phyloP scores from a whole-genome alignment of 192 early-diverging fungal species.

The Glomus cerebriforme region DNA sequence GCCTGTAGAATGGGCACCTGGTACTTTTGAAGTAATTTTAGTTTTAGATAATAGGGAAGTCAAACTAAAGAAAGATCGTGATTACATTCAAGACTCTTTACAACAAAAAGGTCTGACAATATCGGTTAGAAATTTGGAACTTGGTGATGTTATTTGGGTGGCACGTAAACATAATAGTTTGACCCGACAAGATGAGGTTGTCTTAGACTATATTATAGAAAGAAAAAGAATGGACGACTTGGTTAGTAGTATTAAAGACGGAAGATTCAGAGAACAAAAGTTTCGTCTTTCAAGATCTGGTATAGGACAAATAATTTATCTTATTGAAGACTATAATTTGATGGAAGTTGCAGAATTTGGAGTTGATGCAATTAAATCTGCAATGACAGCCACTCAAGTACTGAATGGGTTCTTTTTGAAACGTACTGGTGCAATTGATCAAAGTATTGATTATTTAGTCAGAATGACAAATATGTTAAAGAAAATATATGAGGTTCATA shows the following conservation, averaged over 20 bases:
- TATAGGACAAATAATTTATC: slow-evolving; percentile 76
- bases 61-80: slow-evolving; percentile 63
- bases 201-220: slow-evolving; percentile 86
- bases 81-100: slow-evolving; percentile 72
- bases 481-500: slow-evolving; percentile 53
- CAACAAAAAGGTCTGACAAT: slow-evolving; percentile 55
- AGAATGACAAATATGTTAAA: slow-evolving; percentile 61
- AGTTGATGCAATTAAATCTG: slow-evolving; percentile 65
- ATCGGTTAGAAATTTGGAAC: slow-evolving; percentile 62
- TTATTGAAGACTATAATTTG: slow-evolving; percentile 79
- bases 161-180: slow-evolving; percentile 49
- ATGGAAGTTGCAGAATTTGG: slow-evolving; percentile 66
- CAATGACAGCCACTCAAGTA: slow-evolving; percentile 75
- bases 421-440: slow-evolving; percentile 70
- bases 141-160: slow-evolving; percentile 93
- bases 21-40: slow-evolving; percentile 67
- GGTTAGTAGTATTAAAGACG: slow-evolving; percentile 88
- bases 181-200: slow-evolving; percentile 60
- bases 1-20: slow-evolving; percentile 37
- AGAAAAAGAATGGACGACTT: slow-evolving; percentile 95
- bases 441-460: slow-evolving; percentile 79
- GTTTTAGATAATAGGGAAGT: slow-evolving; percentile 88
- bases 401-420: slow-evolving; percentile 84
- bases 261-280: slow-evolving; percentile 92
- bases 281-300: slow-evolving; percentile 73